Base-by-base conservation (phyloP, 306 rosid genomes). In the Dryas octopetala region DNA sequence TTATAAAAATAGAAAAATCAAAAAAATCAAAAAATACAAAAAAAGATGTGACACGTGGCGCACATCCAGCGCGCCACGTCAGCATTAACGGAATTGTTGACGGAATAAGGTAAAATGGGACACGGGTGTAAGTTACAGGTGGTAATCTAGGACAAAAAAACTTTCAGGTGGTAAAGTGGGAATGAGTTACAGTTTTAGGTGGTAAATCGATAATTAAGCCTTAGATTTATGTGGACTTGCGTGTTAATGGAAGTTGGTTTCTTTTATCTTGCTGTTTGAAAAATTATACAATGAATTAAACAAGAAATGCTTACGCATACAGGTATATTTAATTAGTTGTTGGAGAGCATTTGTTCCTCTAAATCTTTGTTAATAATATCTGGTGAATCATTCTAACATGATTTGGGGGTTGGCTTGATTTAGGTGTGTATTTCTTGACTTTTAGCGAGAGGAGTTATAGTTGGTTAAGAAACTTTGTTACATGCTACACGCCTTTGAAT, bases 401-500 rank as follows among this genome's bases (percentile, higher is more conserved):
- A 32, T 13, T 62, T 38, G 41, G 68, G 49, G 68, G 49, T 62
- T 40, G 48, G 26, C 68, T 14, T 14, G 46, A 40, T 13, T 41
- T 32, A 1, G 67, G 68, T 62, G 26, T 16, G 10, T 48, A 10
- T 12, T 4, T 43, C 49, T 62, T 15, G 49, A 63, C 68, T 16
- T 61, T 6, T 14, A 32, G 66, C 66, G 44, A 5, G 9, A 32
- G 11, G 46, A 32, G 10, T 61, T 2, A 32, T 4, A 6, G 26
- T 4, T 3, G 66, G 66, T 8, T 8, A 8, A 5, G 49, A 46
- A 46, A 46, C 5, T 46, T 2, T 14, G 3, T 2, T 46, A 23
- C 66, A 19, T 59, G 44, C 65, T 58, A 55, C 73, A 71, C 53
- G 75, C 64, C 64, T 44, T 52, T 12, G 38, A 71, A 57, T 44